phyloP scores from a whole-genome alignment of 163 green algal species.

The Volvox carteri region DNA sequence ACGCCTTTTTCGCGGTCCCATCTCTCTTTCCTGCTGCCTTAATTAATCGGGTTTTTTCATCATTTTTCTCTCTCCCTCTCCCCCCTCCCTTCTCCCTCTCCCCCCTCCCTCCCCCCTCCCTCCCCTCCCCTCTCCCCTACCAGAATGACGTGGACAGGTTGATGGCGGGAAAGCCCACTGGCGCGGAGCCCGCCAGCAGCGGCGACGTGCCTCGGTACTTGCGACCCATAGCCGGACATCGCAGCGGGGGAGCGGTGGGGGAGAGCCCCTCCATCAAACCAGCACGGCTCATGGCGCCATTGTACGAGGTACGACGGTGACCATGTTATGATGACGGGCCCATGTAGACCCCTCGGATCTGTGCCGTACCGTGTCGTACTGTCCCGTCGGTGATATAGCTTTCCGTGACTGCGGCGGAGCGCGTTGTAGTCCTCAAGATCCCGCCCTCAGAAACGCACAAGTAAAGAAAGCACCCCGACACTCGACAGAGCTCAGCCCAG shows the following conservation, averaged over 20 bases:
- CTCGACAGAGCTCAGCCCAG: too few species aligned
- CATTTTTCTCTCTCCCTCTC: background rate
- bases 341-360: too few species aligned
- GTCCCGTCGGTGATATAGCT: too few species aligned
- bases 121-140: background rate
- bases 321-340: too few species aligned
- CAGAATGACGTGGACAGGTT: constrained; percentile 53
- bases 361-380: background rate
- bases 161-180: constrained; percentile 41
- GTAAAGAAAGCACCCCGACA: too few species aligned
- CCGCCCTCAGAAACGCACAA: too few species aligned
- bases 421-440: too few species aligned
- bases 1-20: too few species aligned
- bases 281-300: constrained; percentile 46
- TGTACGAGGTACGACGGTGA: constrained; percentile 37
- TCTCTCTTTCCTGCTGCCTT: too few species aligned
- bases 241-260: background rate
- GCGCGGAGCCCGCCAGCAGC: background rate
- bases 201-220: constrained; percentile 34
- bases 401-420: too few species aligned
- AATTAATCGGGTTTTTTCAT: too few species aligned
- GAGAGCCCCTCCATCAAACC: background rate
- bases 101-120: background rate
- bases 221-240: constrained; percentile 22
- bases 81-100: background rate